Base-by-base conservation (phyloP, 345 rosid genomes). In the Viola odorata region DNA sequence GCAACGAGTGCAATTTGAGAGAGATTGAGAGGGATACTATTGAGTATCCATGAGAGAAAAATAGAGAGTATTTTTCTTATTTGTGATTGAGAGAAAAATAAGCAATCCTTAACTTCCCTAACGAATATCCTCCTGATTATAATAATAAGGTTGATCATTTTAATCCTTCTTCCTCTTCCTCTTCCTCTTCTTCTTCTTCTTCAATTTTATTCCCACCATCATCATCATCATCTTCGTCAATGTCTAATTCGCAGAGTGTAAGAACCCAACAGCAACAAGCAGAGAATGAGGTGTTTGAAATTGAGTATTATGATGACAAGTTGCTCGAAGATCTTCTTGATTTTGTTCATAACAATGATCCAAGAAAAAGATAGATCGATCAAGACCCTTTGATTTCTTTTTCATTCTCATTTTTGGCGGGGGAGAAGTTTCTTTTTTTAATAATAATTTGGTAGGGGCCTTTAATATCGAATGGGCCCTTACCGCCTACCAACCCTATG, bases 21-120 rank as follows among this genome's bases (percentile, higher is more conserved):
- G n/a, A n/a, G n/a, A n/a, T n/a, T n/a, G n/a, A n/a, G n/a, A n/a
- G n/a, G n/a, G n/a, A n/a, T n/a, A n/a, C n/a, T n/a, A n/a, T n/a
- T n/a, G n/a, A n/a, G n/a, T n/a, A n/a, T n/a, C n/a, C n/a, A n/a
- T n/a, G n/a, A n/a, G n/a, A n/a, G n/a, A n/a, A n/a, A n/a, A n/a
- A n/a, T n/a, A n/a, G n/a, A n/a, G n/a, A n/a, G n/a, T n/a, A n/a
- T n/a, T n/a, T n/a, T n/a, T n/a, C n/a, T n/a, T n/a, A n/a, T n/a
- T n/a, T n/a, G n/a, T n/a, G n/a, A n/a, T n/a, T n/a, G n/a, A n/a
- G n/a, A n/a, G n/a, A n/a, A n/a, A n/a, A n/a, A n/a, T n/a, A 71
- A 3, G 98, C 98, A 4, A 51, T 79, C 67, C 88, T 91, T 9
- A 91, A 91, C 72, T 91, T 91, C 72, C 96, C 96, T 0, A 63